These are phyloP conservation scores for Pythium dissotocum DNA, from an alignment of 352 stramenopile species.

Conservation along the genomic window DNA sequence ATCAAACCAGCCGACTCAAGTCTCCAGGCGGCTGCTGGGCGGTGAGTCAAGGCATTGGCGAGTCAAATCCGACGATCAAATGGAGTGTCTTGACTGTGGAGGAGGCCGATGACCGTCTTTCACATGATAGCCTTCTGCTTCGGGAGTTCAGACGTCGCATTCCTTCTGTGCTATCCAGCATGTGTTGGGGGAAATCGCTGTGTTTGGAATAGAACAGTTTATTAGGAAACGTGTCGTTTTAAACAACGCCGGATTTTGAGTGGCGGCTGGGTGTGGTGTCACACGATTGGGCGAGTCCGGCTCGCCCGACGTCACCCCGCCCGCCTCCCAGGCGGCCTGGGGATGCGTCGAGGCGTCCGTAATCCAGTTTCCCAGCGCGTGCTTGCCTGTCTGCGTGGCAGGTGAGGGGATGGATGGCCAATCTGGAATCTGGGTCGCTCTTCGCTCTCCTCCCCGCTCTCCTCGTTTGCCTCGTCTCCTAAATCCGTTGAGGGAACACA, in stretches of 20 bases:
- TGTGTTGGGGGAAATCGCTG: not conserved
- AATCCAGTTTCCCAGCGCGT: not conserved
- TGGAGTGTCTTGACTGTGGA: no score
- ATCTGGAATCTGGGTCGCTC: not conserved
- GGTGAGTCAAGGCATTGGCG: not conserved
- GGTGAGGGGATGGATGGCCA: not conserved
- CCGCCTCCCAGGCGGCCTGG: no score
- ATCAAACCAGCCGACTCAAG: not conserved
- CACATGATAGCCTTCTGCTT: no score
- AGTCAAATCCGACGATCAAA: no score
- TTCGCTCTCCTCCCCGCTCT: not conserved
- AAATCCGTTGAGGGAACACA: not conserved
- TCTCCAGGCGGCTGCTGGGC: not conserved
- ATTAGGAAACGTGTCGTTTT: constrained; percentile 5
- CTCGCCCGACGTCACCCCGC: no score
- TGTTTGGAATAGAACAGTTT: not conserved
- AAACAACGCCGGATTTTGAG: constrained; percentile 19
- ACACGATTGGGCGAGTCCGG: constrained; percentile 16
- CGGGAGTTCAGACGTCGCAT: not conserved
- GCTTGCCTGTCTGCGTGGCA: not conserved
- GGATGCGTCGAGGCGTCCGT: not conserved
- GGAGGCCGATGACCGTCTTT: no score
- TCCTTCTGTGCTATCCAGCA: not conserved
- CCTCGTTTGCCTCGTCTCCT: not conserved
- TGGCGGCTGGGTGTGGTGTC: constrained; percentile 23